Base-by-base conservation (phyloP, 2,329 filamentous ascomycete species). In the Cladosporium sphaerospermum region DNA sequence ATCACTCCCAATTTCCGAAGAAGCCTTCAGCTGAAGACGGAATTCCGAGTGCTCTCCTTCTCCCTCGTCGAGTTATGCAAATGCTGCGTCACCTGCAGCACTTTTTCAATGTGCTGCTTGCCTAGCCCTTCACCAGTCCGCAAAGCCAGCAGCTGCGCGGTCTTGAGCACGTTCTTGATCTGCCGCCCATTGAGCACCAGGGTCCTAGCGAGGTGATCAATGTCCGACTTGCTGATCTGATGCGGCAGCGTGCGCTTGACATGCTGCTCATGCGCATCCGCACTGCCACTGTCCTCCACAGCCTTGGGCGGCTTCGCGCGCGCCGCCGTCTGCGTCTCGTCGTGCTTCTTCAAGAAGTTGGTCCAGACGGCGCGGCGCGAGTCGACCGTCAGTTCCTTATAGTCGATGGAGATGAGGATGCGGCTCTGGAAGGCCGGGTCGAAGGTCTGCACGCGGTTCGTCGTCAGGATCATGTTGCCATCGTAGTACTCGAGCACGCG, bases 371-470 rank as follows among this genome's bases (percentile, higher is more conserved):
- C 67, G 18, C 66, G 64, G 9, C 73, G 64, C 1, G 68, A 68
- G 1, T 63, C 53, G 3, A 49, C 49, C 31, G 67, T 67, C 3
- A 76, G 67, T 9, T 75, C 69, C 2, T 68, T 59, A 58, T 76
- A 77, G 8, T 69, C 69, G 52, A 69, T 68, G 13, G 61, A 63
- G 53, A 75, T 67, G 55, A 73, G 74, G 34, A 78, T 75, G 7
- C 75, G 69, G 28, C 70, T 73, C 51, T 75, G 69, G 47, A 78
- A 75, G 3, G 73, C 74, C 2, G 64, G 58, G 49, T 77, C 75
- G 53, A 76, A 72, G 5, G 69, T 71, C 6, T 65, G 59, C 14
- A 73, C 69, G 6, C 73, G 70, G 58, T 78, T 78, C 4, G 69
- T 72, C 4, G 72, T 75, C 10, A 75, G 63, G 54, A 77, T 72